Evolutionary conservation across 1,139 yeast genomes (phyloP).

Genomic region (Saccharomyces hybrid): DNA sequence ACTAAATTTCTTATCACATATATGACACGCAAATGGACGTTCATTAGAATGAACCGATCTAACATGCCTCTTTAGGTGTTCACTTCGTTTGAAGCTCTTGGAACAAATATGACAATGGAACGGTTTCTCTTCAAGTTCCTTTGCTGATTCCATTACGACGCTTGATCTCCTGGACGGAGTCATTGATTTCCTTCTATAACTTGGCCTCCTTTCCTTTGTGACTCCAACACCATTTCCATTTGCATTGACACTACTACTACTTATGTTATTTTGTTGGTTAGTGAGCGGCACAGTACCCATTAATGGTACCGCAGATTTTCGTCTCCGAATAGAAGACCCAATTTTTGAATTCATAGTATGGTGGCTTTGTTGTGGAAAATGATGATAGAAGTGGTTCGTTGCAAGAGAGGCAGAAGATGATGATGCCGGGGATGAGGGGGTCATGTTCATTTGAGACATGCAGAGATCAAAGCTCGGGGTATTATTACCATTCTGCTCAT

Average conservation of each 20-base stretch:
- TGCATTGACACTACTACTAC: neutral
- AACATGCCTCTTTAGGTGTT: slow-evolving; percentile 32
- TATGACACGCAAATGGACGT: no score
- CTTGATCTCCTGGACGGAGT: neutral
- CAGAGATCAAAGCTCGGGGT: slow-evolving; percentile 46
- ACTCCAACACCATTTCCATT: neutral
- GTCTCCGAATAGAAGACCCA: neutral
- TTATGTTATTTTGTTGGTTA: neutral
- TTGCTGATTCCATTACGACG: neutral
- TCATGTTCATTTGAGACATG: slow-evolving; percentile 51
- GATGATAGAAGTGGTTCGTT: neutral
- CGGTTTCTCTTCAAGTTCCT: slow-evolving; percentile 32
- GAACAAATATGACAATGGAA: slow-evolving; percentile 34
- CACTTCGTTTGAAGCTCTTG: slow-evolving; percentile 58
- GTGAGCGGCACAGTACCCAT: neutral
- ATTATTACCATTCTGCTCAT: neutral
- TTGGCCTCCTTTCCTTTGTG: slow-evolving; percentile 15
- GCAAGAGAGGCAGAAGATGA: neutral
- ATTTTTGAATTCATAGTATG: neutral
- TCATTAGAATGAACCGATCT: no score
- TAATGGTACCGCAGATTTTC: neutral
- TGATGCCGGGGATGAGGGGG: neutral
- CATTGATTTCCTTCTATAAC: slow-evolving; percentile 19
- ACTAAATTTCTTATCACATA: no score
- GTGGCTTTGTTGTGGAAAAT: neutral